Evolutionary conservation across 2,329 filamentous ascomycete species (phyloP), one percentile per base, ranked within the genome.

Genomic region (Claviceps paspali): DNA sequence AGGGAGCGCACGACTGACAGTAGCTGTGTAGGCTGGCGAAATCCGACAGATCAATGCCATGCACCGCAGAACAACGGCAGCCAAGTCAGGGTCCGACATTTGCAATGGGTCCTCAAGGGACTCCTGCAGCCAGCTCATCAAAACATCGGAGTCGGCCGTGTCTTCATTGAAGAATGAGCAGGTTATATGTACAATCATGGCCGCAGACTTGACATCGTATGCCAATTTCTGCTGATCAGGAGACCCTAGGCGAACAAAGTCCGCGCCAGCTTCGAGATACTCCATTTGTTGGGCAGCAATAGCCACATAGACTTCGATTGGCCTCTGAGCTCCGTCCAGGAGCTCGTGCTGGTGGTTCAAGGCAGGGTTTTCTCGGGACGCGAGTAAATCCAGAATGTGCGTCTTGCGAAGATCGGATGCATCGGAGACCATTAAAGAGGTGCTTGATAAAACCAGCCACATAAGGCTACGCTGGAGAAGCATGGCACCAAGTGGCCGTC

Each of bases 391-490:
- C 31, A 94, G 64, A 35, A 92, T 67, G 43, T 84, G 75, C 11
- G 67, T 65, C 29, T 71, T 66, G 36, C 69, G 67, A 27, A 82
- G 61, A 12, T 64, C 59, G n/a, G 70, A 62, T 5, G 70, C 67
- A 29, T 79, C 74, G 23, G 73, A 68, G 14, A 84, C 67, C 42
- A 88, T 64, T 21, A 88, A 68, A 11, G 83, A 82, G 2, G 83
- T 84, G 38, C 75, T 79, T 2, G 85, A 76, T 24, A 86, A 79
- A 10, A 95, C 67, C 23, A 96, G 72, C 56, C 76, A 79, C 68
- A 92, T 85, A 53, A 93, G 92, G 44, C 80, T 86, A 50, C 84
- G 76, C 54, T 94, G 86, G 17, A 98, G 61, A 5, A 96, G 69
- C 79, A 95, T 91, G 10, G 87, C 85, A 8, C 91, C 86, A 30